Evolutionary conservation across 2,329 filamentous ascomycete species (phyloP).

Genomic region (Aspergillus ibericus): DNA sequence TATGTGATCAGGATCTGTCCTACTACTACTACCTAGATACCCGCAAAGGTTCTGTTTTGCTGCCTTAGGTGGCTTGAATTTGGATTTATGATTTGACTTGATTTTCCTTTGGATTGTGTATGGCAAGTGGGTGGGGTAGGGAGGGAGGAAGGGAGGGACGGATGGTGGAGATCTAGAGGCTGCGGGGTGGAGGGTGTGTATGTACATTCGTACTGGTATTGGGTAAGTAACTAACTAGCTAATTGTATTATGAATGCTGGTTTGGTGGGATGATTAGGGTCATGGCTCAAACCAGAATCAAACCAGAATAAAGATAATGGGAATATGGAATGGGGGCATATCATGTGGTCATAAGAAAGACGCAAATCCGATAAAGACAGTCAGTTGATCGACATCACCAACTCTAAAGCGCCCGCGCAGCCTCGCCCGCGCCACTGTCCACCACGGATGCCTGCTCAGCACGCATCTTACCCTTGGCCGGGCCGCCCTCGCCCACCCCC

Average conservation of each 20-base stretch:
- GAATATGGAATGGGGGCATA: constrained; percentile 1
- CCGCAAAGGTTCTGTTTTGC: constrained; percentile 23
- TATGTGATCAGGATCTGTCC: not conserved
- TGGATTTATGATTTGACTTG: not conserved
- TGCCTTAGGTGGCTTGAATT: not conserved
- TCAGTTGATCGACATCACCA: constrained; percentile 8
- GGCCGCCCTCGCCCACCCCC: constrained; percentile 85
- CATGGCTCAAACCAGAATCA: not conserved
- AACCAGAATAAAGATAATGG: not conserved
- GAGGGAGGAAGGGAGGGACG: too few species aligned
- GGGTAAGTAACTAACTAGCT: too few species aligned
- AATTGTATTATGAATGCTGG: not conserved
- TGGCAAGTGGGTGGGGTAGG: too few species aligned
- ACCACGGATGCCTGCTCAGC: constrained; percentile 56
- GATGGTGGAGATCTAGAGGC: too few species aligned
- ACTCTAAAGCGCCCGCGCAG: constrained; percentile 53
- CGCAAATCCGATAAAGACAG: constrained; percentile 9
- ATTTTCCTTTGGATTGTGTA: not conserved
- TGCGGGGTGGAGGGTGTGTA: too few species aligned
- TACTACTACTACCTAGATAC: constrained; percentile 22
- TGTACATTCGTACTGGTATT: too few species aligned
- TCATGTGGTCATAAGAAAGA: constrained; percentile 15
- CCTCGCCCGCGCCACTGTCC: constrained; percentile 61
- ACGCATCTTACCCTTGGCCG: constrained; percentile 56
- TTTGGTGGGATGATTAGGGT: not conserved